Conservation (phyloP, 441 rosid genomes). For the Adansonia gregorii region DNA sequence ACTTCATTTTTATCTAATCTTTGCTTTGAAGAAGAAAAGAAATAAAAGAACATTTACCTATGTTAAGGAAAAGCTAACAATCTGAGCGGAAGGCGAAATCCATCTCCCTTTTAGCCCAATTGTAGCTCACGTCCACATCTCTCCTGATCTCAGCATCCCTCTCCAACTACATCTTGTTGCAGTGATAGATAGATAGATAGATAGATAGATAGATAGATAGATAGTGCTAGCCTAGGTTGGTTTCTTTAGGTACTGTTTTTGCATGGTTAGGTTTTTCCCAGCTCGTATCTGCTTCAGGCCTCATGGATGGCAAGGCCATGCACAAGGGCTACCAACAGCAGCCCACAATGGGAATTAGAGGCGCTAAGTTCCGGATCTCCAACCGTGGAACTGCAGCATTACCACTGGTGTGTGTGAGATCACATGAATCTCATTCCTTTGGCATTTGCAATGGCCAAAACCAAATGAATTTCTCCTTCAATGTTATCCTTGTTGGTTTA, state of each 20-base stretch:
- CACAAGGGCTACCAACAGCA: constrained; percentile 18
- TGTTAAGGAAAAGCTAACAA: background rate
- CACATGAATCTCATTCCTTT: constrained; percentile 29
- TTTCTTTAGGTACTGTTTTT: background rate
- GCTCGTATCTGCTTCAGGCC: background rate
- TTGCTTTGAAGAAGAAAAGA: background rate
- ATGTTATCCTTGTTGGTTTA: constrained; percentile 45
- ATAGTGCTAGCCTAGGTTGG: background rate
- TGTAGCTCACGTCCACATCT: background rate
- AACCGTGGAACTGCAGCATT: constrained; percentile 19
- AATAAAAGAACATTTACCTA: background rate
- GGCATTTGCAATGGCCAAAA: constrained; percentile 52
- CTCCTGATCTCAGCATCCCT: background rate
- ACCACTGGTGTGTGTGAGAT: constrained; percentile 40
- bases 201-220: too few relatives aligned
- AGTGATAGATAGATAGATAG: too few relatives aligned
- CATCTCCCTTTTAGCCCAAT: background rate
- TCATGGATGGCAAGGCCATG: constrained; percentile 24
- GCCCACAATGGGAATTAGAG: background rate
- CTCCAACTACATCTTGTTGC: background rate
- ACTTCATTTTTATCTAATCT: background rate
- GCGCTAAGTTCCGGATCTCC: background rate
- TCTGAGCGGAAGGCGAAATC: background rate
- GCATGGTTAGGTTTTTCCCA: constrained; percentile 44
- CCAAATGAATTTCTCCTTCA: constrained; percentile 47